Conservation (phyloP, 805 yeast genomes). For the Metschnikowia reukaufii region DNA sequence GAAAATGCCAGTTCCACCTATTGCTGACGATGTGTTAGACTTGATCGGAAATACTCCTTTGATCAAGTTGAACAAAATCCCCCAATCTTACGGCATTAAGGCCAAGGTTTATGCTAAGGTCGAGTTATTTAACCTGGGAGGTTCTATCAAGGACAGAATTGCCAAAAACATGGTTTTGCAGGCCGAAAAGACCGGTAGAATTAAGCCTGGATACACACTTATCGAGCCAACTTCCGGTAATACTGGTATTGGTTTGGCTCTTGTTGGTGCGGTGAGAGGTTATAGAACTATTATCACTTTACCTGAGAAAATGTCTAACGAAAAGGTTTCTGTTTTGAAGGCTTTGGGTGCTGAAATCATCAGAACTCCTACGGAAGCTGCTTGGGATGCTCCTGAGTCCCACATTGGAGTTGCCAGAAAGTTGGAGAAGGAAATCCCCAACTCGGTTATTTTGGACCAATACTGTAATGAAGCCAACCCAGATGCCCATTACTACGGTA, state of each 20-base stretch:
- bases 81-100: slow-evolving; percentile 71
- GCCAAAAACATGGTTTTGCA: slow-evolving; percentile 84
- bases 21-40: slow-evolving; percentile 59
- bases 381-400: slow-evolving; percentile 89
- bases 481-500: slow-evolving; percentile 77
- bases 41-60: slow-evolving; percentile 86
- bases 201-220: slow-evolving; percentile 81
- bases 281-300: slow-evolving; percentile 83
- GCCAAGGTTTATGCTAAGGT: slow-evolving; percentile 72
- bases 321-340: slow-evolving; percentile 81
- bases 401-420: slow-evolving; percentile 86
- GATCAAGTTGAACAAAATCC: slow-evolving; percentile 71
- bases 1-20: slow-evolving; percentile 33
- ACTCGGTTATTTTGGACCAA: slow-evolving; percentile 82
- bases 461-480: slow-evolving; percentile 79
- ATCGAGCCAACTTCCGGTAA: slow-evolving; percentile 92
- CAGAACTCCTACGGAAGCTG: slow-evolving; percentile 90
- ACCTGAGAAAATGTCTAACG: slow-evolving; percentile 92
- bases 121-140: slow-evolving; percentile 86
- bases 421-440: slow-evolving; percentile 79
- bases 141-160: slow-evolving; percentile 86
- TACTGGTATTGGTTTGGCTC: slow-evolving; percentile 88
- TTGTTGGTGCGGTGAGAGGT: slow-evolving; percentile 84
- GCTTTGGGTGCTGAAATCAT: slow-evolving; percentile 90
- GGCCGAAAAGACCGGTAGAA: slow-evolving; percentile 74